Percentiles rank a stretch among this genome's conserved stretches.
These are phyloP conservation scores for Gonapodya prolifera DNA, from an alignment of 192 early-diverging fungal species.

Conservation along the genomic window DNA sequence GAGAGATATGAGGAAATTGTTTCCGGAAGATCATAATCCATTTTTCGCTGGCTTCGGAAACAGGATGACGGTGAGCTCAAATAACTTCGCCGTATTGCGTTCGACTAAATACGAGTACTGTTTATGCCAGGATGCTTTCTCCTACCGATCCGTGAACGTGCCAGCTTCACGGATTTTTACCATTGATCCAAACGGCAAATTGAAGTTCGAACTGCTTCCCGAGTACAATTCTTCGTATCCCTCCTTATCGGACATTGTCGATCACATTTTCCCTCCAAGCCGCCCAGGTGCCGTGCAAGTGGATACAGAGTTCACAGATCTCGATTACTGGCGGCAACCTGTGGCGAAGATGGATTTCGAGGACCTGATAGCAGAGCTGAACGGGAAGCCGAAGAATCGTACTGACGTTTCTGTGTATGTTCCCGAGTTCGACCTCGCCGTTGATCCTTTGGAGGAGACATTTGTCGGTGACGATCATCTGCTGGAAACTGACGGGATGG, in stretches of 20 bases:
- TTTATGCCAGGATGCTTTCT: constrained; percentile 75
- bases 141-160: constrained; percentile 86
- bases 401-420: too few relatives aligned
- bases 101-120: too few relatives aligned
- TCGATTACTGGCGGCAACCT: constrained; percentile 63
- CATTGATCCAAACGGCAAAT: constrained; percentile 79
- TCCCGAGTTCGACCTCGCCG: too few relatives aligned
- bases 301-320: constrained; percentile 67
- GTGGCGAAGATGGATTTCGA: constrained; percentile 37
- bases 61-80: constrained; percentile 4
- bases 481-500: too few relatives aligned
- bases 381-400: too few relatives aligned
- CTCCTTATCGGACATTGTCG: constrained; percentile 83
- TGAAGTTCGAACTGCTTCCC: constrained; percentile 77
- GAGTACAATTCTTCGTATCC: constrained; percentile 79
- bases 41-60: constrained; percentile 71
- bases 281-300: constrained; percentile 23
- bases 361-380: too few relatives aligned
- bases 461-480: too few relatives aligned
- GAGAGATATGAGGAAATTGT: constrained; percentile 77
- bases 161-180: constrained; percentile 92
- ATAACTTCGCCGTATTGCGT: too few relatives aligned
- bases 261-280: constrained; percentile 79
- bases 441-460: too few relatives aligned
- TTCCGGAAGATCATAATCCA: constrained; percentile 58